A percentile compares a stretch with the other conserved stretches of the same genome.
These are phyloP conservation scores for Clarkia xantiana DNA, from an alignment of 345 rosid species.

Conservation along the genomic window DNA sequence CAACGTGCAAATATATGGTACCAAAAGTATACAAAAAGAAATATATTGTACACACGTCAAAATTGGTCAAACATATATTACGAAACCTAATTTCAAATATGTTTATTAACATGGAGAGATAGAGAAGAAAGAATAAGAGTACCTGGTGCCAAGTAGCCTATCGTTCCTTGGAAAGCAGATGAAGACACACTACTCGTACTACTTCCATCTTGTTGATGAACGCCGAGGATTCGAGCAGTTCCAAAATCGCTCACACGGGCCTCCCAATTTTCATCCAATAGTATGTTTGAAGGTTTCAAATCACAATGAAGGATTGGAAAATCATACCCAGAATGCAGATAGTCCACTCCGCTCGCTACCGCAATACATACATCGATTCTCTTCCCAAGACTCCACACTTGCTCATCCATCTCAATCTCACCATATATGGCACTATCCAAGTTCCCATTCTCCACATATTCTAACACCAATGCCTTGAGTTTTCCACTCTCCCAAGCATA, in stretches of 20 bases:
- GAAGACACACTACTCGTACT: slow-evolving; percentile 34
- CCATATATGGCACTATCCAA: slow-evolving; percentile 43
- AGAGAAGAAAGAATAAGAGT: no score
- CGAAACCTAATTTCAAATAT: no score
- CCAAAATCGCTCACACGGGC: slow-evolving; percentile 96
- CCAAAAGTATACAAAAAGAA: no score
- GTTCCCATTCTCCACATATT: slow-evolving; percentile 72
- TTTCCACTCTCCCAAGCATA: slow-evolving; percentile 80
- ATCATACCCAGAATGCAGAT: slow-evolving; percentile 63
- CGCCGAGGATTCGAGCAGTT: slow-evolving; percentile 64
- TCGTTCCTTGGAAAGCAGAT: slow-evolving; percentile 64
- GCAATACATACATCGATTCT: slow-evolving; percentile 42
- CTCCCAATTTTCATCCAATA: slow-evolving; percentile 43
- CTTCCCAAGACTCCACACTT: slow-evolving; percentile 28
- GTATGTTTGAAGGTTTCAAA: slow-evolving; percentile 77
- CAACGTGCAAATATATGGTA: no score
- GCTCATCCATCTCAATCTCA: slow-evolving; percentile 12
- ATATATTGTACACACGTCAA: no score
- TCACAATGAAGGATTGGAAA: slow-evolving; percentile 77
- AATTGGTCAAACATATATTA: no score
- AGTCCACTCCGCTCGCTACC: slow-evolving; percentile 54
- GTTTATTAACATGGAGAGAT: no score
- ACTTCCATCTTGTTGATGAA: slow-evolving; percentile 36
- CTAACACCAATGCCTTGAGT: slow-evolving; percentile 62
- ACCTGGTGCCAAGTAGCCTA: slow-evolving; percentile 97